A percentile compares a stretch with the other conserved stretches of the same genome.
Conservation (phyloP, 2,329 filamentous ascomycete species). For the Ceratocystiopsis minuta region DNA sequence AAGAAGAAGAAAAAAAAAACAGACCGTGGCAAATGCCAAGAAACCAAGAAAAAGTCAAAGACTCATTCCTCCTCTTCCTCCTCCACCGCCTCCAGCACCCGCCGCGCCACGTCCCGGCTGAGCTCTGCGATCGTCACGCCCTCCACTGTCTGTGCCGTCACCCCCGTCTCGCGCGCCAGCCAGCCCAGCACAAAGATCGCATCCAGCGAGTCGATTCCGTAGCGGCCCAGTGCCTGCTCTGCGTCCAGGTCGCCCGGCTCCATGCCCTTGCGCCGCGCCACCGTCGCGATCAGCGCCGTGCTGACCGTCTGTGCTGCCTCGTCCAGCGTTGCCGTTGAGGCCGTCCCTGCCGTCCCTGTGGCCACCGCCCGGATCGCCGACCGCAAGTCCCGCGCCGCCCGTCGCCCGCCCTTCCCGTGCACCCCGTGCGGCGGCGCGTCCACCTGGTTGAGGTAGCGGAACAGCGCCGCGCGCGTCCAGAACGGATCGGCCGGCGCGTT, state of each 20-base stretch:
- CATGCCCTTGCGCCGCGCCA: slow-evolving; percentile 10
- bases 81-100: background rate
- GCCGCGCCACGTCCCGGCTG: slow-evolving; percentile 4
- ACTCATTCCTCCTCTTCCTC: background rate
- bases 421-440: slow-evolving; percentile 20
- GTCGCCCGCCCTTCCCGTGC: background rate
- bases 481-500: slow-evolving; percentile 35
- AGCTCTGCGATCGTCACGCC: slow-evolving; percentile 8
- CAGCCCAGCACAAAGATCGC: slow-evolving; percentile 10
- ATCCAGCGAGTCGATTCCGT: slow-evolving; percentile 12
- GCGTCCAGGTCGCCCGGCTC: slow-evolving; percentile 6
- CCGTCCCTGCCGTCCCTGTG: slow-evolving; percentile 1
- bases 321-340: background rate
- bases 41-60: background rate
- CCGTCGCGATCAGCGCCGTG: slow-evolving; percentile 5
- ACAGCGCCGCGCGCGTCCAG: slow-evolving; percentile 32
- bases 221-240: slow-evolving; percentile 6
- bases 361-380: background rate
- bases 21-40: background rate
- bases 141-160: slow-evolving; percentile 9
- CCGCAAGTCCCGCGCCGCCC: background rate
- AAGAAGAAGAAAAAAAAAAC: too few relatives aligned
- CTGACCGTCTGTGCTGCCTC: slow-evolving; percentile 2
- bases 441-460: slow-evolving; percentile 27
- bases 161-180: slow-evolving; percentile 9